These are phyloP conservation scores for Cyberlindnera lachancei DNA, from an alignment of 805 yeast genomes.

Conservation along the genomic window DNA sequence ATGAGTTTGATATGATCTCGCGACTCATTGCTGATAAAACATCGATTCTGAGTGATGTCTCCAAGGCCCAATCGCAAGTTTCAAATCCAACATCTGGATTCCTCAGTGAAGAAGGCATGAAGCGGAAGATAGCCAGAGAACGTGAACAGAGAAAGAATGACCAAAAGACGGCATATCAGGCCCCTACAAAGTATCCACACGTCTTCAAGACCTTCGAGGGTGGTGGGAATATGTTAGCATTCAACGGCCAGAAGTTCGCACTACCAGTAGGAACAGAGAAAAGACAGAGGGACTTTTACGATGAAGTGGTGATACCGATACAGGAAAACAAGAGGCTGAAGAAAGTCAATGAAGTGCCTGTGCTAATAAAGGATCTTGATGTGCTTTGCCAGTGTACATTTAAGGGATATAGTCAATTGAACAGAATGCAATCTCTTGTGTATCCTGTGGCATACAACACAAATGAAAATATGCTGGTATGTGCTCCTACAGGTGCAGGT, in stretches of 20 bases:
- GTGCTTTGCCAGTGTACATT: conserved; percentile 78
- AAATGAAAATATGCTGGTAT: conserved; percentile 89
- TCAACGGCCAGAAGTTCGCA: conserved; percentile 72
- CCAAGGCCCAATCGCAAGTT: conserved; percentile 14
- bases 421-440: conserved; percentile 85
- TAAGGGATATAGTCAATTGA: conserved; percentile 65
- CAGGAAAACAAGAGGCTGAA: conserved; percentile 41
- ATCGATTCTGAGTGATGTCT: conserved; percentile 20
- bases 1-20: conserved; percentile 73
- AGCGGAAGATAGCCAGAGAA: conserved; percentile 43
- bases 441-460: conserved; percentile 89
- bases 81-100: conserved; percentile 24
- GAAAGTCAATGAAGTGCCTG: conserved; percentile 36
- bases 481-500: conserved; percentile 99
- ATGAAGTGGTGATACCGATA: conserved; percentile 79
- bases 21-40: conserved; percentile 44
- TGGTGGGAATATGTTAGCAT: conserved; percentile 60
- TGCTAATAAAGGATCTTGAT: conserved; percentile 61
- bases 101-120: conserved; percentile 49
- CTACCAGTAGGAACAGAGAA: conserved; percentile 79
- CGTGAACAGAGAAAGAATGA: conserved; percentile 41
- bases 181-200: conserved; percentile 67
- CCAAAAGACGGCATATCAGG: conserved; percentile 37
- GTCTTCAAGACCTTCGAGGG: conserved; percentile 69
- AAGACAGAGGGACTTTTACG: conserved; percentile 52